phyloP scores from a whole-genome alignment of 192 early-diverging fungal species.

The Mortierella antarctica region DNA sequence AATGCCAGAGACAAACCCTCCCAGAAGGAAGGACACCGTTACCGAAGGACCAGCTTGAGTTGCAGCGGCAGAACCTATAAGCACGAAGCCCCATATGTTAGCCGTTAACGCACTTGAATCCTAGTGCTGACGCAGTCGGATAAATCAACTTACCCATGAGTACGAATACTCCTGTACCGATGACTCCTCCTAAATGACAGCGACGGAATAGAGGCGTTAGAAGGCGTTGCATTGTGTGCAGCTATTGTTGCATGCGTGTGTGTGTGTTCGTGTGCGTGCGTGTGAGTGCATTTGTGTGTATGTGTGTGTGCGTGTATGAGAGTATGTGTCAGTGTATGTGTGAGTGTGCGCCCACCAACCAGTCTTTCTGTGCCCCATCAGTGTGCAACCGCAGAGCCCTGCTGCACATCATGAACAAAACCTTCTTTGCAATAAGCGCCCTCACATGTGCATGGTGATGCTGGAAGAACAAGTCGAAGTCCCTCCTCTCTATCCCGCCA shows the following conservation, averaged over 20 bases:
- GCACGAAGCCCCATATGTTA: too few relatives aligned
- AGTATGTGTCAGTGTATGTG: too few relatives aligned
- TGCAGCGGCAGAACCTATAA: constrained; percentile 72
- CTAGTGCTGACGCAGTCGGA: too few relatives aligned
- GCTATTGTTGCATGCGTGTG: neutral
- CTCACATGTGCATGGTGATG: too few relatives aligned
- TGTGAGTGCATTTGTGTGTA: neutral
- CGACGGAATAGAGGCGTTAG: neutral
- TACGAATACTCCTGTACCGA: constrained; percentile 48
- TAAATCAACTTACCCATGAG: constrained; percentile 29
- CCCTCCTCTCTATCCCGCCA: too few relatives aligned
- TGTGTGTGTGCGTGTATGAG: neutral
- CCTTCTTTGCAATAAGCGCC: too few relatives aligned
- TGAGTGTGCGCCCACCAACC: too few relatives aligned
- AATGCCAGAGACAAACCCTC: constrained; percentile 77
- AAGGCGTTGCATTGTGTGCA: constrained; percentile 1
- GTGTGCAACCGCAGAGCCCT: too few relatives aligned
- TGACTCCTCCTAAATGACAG: constrained; percentile 31
- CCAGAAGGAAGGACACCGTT: constrained; percentile 83
- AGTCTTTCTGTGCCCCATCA: too few relatives aligned
- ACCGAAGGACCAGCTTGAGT: constrained; percentile 86
- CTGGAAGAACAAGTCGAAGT: too few relatives aligned
- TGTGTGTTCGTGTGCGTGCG: neutral
- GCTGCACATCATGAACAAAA: too few relatives aligned
- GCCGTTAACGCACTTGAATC: too few relatives aligned